Conservation (phyloP, 228 moss, liverwort and hornwort species). For the Sphagnum fallax region DNA sequence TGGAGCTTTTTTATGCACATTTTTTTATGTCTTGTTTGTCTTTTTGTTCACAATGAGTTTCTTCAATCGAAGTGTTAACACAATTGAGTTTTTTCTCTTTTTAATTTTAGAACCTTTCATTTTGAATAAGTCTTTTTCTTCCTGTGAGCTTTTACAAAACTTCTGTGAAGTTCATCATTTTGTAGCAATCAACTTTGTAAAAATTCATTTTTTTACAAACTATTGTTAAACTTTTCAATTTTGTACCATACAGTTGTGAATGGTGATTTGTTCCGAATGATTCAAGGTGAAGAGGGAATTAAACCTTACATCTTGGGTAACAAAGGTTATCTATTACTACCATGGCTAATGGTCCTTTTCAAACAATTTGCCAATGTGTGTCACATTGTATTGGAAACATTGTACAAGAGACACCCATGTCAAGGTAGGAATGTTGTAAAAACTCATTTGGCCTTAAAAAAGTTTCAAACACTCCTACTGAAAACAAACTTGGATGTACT, state of each 20-base stretch:
- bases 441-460: neutral
- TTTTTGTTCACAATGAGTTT: too few relatives aligned
- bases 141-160: too few relatives aligned
- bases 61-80: too few relatives aligned
- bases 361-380: neutral
- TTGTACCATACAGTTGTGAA: neutral
- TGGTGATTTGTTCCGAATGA: neutral
- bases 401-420: neutral
- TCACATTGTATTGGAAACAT: neutral
- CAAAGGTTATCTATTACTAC: neutral
- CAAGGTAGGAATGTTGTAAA: neutral
- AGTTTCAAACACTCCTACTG: neutral
- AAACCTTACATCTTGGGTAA: neutral
- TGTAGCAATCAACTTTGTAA: too few relatives aligned
- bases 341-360: neutral
- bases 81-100: too few relatives aligned
- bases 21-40: too few relatives aligned
- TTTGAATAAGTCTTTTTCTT: too few relatives aligned
- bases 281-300: neutral
- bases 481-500: neutral
- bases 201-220: too few relatives aligned
- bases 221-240: neutral
- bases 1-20: too few relatives aligned
- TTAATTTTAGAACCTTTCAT: too few relatives aligned
- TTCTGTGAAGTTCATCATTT: too few relatives aligned